Evolutionary conservation across 1,139 yeast species (phyloP), one percentile per base, ranked within the genome.

Genomic region (Debaryomycetaceae sp.): DNA sequence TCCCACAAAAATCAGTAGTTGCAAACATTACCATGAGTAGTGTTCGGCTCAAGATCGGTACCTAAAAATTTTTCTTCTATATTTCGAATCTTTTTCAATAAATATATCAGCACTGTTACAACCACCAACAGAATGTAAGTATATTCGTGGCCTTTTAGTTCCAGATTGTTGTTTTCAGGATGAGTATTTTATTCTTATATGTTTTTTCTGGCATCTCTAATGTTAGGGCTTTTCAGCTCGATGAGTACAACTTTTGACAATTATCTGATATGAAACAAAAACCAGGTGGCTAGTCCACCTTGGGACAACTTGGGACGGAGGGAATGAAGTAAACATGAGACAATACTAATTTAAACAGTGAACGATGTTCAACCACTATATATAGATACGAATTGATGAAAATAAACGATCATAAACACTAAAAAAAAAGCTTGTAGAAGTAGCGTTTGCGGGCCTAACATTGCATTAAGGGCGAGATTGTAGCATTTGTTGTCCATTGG

Each of bases 121-220:
- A 3, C 26, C 7, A 11, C 11, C 26, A 8, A 22, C 11, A 22
- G 26, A 22, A 11, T 22, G 26, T 22, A 22, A 22, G 26, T 22
- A 22, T 11, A 8, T 8, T 22, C 11, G 7, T 22, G 3, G 26
- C 11, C 26, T 22, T 22, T 3, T 8, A 22, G 11, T 22, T 11
- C 11, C 7, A 11, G 26, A 8, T 3, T 22, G 7, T 22, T 22
- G 26, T 22, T 22, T 39, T 44, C 49, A 63, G 66, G 76, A 71
- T 68, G 75, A 70, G 62, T 56, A 44, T 52, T 61, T 62, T 22
- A 22, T 55, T 53, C 46, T 47, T 47, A 53, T 65, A 67, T 70
- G 76, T 78, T 78, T 77, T 74, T 77, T 78, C 83, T 78, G 83
- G 83, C 83, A 78, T 78, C 83, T 78, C 83, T 78, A 78, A 77